Conservation (phyloP, 1,284 basidiomycete species). For the Ceratobasidium theobromae region DNA sequence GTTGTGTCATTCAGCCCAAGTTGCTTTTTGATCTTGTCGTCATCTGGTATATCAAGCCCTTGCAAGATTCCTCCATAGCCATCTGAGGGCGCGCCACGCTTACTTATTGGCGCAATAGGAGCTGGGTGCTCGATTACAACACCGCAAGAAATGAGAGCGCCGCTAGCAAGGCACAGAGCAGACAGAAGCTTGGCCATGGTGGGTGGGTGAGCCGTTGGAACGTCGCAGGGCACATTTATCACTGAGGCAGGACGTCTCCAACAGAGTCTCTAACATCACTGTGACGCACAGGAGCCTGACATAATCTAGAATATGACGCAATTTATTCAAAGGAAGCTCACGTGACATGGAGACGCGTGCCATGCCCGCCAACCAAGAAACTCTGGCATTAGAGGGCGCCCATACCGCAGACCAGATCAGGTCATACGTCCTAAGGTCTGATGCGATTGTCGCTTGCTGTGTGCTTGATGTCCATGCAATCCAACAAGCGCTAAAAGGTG, state of each 20-base stretch:
- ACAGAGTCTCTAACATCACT: no score
- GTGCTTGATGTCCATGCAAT: constrained; percentile 9
- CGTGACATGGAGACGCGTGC: constrained; percentile 5
- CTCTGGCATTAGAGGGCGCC: neutral
- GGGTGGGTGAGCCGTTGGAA: neutral
- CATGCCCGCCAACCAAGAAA: neutral
- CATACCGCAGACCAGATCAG: constrained; percentile 12
- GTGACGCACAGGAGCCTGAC: no score
- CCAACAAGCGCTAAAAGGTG: constrained; percentile 22
- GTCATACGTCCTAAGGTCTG: constrained; percentile 12
- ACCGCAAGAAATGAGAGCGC: no score
- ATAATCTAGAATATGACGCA: neutral
- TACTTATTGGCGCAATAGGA: neutral
- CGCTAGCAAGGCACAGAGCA: neutral
- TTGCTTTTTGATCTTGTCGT: constrained; percentile 33
- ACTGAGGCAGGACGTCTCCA: no score
- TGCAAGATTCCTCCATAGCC: constrained; percentile 33
- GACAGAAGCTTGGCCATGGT: neutral
- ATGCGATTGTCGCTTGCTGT: constrained; percentile 3
- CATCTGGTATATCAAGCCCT: constrained; percentile 32
- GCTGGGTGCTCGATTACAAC: no score
- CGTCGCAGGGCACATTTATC: no score
- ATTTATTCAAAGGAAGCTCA: neutral
- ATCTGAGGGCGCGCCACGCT: constrained; percentile 30
- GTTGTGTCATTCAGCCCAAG: constrained; percentile 33